Evolutionary conservation across 192 early-diverging fungal species (phyloP).

Genomic region (Backusella westeae): DNA sequence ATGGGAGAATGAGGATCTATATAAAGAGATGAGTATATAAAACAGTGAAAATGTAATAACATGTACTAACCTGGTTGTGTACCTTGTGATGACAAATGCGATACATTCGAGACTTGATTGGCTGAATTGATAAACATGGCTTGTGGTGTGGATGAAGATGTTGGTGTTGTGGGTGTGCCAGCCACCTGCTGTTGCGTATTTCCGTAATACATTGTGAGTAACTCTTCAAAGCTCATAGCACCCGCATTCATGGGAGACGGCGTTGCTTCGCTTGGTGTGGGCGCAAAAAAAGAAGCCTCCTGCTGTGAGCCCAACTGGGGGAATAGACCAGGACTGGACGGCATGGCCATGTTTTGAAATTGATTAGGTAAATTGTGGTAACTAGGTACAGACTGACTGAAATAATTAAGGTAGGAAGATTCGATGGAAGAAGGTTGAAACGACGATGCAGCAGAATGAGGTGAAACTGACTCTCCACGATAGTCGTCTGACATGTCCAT

Average conservation of each 20-base stretch:
- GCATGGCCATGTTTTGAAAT: slow-evolving; percentile 7
- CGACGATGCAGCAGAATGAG: slow-evolving; percentile 5
- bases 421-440: slow-evolving; percentile 19
- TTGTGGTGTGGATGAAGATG: not conserved
- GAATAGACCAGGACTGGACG: slow-evolving; percentile 9
- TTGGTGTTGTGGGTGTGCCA: not conserved
- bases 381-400: slow-evolving; percentile 16
- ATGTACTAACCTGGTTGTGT: not conserved
- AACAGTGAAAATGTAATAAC: not conserved
- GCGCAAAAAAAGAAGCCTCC: not conserved
- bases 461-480: slow-evolving; percentile 2
- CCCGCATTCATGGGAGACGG: slow-evolving; percentile 17
- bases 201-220: slow-evolving; percentile 23
- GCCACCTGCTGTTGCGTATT: not conserved
- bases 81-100: slow-evolving; percentile 3
- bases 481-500: slow-evolving; percentile 15
- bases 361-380: slow-evolving; percentile 9
- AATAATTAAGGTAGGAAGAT: slow-evolving; percentile 4
- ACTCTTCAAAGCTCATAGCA: slow-evolving; percentile 27
- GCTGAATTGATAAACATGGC: slow-evolving; percentile 3
- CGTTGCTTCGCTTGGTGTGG: not conserved
- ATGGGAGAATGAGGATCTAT: not conserved
- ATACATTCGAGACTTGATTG: not conserved
- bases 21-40: not conserved
- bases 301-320: slow-evolving; percentile 4